phyloP scores from a whole-genome alignment of 306 rosid genomes.

The Lithocarpus polystachyus region DNA sequence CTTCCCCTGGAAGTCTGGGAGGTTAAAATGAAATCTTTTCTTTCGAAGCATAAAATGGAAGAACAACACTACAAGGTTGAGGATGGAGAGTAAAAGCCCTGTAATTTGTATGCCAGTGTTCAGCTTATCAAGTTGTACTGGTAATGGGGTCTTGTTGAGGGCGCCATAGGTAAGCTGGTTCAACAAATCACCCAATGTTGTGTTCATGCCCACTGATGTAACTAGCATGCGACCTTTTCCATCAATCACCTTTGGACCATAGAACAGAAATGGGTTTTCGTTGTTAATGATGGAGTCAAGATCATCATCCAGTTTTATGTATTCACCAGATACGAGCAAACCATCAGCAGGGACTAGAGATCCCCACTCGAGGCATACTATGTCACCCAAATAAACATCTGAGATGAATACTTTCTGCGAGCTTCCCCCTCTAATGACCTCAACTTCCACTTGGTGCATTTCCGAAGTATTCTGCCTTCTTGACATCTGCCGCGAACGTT shows the following conservation, averaged over 20 bases:
- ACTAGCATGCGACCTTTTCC: constrained; percentile 26
- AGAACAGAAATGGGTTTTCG: constrained; percentile 6
- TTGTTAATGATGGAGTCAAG: not conserved
- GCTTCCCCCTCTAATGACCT: not conserved
- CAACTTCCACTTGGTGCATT: too few relatives aligned
- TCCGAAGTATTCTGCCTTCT: not conserved
- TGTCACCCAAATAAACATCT: not conserved
- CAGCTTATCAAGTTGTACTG: constrained; percentile 16
- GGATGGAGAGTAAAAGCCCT: not conserved
- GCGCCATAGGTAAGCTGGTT: not conserved
- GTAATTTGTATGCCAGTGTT: not conserved
- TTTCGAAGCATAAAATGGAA: not conserved
- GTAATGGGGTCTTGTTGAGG: not conserved
- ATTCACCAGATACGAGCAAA: constrained; percentile 5
- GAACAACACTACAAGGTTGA: constrained; percentile 3
- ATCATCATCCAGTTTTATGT: not conserved
- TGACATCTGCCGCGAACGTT: not conserved
- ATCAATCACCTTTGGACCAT: constrained; percentile 18
- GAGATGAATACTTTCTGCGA: not conserved
- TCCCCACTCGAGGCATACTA: not conserved
- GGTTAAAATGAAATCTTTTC: not conserved
- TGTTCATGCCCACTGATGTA: constrained; percentile 13
- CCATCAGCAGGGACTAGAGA: constrained; percentile 24
- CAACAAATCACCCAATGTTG: not conserved
- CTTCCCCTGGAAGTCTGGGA: constrained; percentile 14